Evolutionary conservation across 345 rosid species (phyloP), one percentile per base, ranked within the genome.

Genomic region (Acer negundo): DNA sequence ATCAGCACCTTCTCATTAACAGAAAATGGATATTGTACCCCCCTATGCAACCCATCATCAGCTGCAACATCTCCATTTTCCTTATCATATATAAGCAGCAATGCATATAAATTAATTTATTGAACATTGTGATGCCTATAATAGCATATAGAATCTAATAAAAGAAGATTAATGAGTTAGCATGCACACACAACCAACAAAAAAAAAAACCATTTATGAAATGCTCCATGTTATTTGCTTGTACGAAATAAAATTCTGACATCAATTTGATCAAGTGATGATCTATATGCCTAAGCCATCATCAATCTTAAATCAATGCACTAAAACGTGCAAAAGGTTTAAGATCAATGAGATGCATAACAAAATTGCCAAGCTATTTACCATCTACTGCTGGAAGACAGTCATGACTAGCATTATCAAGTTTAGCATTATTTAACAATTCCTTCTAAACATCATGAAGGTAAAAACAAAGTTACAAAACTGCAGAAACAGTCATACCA

Each of bases 1-100:
- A 96, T 96, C 38, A 96, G 77, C 74, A 96, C 99, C 87, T 90
- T 96, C 94, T 96, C 99, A 24, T 91, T 91, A 73, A 93, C 97
- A 16, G 94, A 81, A 85, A 93, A 96, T 42, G 99, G 99, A 86
- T 91, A 96, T 35, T 93, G 97, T 72, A 91, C 94, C 64, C 90
- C 97, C 82, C 87, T 87, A 74, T 82, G 89, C 78, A 92, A 70
- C 67, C 89, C 92, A 70, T 91, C 91, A 15, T 87, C 97, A 28
- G 87, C 81, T 46, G 85, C 83, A 73, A 83, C 78, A 73, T 90
- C 95, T 82, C 93, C 98, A 83, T 91, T 91, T 77, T 91, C 98
- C 99, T 95, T 72, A 63, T 76, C 28, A 75, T 58, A 77, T 74
- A 59, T 13, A 73, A 72, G 62, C 44, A 56, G 69, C 31, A 49